phyloP scores from a whole-genome alignment of 768 basidiomycete species.

The Russula abietina region DNA sequence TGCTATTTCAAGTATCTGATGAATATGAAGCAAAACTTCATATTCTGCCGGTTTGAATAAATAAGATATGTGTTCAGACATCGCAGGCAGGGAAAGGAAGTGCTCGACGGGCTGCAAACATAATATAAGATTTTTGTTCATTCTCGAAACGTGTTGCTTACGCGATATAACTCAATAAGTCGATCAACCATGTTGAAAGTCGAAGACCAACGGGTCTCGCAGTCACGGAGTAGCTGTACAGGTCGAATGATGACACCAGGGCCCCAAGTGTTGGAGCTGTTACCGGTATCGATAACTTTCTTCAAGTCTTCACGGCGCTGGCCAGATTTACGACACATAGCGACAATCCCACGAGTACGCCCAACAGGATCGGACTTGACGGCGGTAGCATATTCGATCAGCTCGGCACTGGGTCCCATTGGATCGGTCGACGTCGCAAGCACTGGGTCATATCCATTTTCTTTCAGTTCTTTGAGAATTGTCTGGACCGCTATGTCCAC shows the following conservation, averaged over 20 bases:
- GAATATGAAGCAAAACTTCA: background rate
- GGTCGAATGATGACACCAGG: background rate
- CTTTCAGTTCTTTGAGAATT: background rate
- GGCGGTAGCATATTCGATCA: background rate
- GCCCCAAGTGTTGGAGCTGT: too few species aligned
- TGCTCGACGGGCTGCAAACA: background rate
- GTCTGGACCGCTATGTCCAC: background rate
- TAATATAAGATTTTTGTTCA: background rate
- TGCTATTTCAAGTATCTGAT: background rate
- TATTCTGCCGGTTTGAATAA: background rate
- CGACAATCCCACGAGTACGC: background rate
- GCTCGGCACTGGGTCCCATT: background rate
- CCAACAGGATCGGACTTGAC: too few species aligned
- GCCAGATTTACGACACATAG: background rate
- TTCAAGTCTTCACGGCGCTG: background rate
- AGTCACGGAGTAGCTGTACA: background rate
- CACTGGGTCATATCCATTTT: background rate
- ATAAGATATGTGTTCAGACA: background rate
- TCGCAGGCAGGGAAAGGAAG: background rate
- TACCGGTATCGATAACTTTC: too few species aligned
- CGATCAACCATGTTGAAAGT: background rate
- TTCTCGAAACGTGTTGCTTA: background rate
- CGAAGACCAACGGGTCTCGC: background rate
- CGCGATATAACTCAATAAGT: background rate
- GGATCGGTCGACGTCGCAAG: background rate